Evolutionary conservation across 441 rosid species (phyloP), one percentile per base, ranked within the genome.

Genomic region (Arabidopsis hybrid): DNA sequence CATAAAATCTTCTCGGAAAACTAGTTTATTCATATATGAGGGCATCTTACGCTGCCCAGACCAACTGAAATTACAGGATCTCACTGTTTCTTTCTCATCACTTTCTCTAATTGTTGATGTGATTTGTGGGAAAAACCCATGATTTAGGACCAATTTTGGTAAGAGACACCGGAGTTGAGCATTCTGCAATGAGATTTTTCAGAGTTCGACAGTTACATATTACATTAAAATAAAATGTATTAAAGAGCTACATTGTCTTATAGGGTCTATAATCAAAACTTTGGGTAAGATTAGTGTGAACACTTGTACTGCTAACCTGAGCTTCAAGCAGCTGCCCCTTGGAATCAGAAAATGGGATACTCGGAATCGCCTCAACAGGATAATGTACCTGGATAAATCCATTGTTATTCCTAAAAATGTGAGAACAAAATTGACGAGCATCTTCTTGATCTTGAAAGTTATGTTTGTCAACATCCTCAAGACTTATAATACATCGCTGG

Each of bases 21-120:
- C 89, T 72, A 94, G 83, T 80, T 90, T 87, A 75, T 84, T 80
- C 73, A 75, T n/a, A 65, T 94, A 94, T 8, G 92, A 84, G 55
- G 99, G 97, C 4, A 43, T 83, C 79, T 58, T 85, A 60, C 99
- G 97, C 74, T 87, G 84, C 72, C 99, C 99, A 75, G 95, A 89
- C 97, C 99, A 94, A 84, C 97, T 91, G 78, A 85, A 90, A 82
- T 82, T 85, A 82, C 79, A 76, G 74, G 74, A 69, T 59, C 43
- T 45, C 36, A 68, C 82, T 38, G 29, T 74, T 65, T 70, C 81
- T 42, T 29, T 11, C 59, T 78, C 69, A 38, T 47, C 59, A 43
- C 51, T 79, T 67, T 71, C 72, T 82, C 83, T 78, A 57, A 46
- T 62, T 21, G 76, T 84, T 50, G 90, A 65, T 73, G 74, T 49